phyloP scores from a whole-genome alignment of 352 stramenopile genomes.

The Saprolegnia parasitica region DNA sequence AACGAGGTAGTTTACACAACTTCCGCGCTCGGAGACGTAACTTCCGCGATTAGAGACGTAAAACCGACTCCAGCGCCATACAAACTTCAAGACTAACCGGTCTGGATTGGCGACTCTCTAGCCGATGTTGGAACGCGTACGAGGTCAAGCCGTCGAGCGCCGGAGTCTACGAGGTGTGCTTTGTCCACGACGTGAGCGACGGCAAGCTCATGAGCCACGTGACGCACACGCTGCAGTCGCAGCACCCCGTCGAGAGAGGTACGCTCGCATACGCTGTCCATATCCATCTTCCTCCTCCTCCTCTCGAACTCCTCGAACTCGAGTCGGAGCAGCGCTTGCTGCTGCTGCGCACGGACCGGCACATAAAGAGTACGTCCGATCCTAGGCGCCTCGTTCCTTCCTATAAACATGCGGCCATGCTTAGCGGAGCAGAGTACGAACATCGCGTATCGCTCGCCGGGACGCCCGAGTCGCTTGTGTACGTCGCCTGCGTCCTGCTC shows the following conservation, averaged over 20 bases:
- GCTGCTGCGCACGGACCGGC: constrained; percentile 65
- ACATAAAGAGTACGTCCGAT: constrained; percentile 52
- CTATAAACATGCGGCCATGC: constrained; percentile 15
- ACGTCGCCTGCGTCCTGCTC: constrained; percentile 59
- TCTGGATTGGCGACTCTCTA: no score
- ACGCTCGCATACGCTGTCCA: neutral
- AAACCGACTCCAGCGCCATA: no score
- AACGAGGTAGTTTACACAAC: no score
- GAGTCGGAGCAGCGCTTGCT: constrained; percentile 74
- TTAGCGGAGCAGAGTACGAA: constrained; percentile 72
- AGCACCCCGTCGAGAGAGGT: constrained; percentile 76
- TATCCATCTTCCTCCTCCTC: neutral
- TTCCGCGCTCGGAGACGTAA: no score
- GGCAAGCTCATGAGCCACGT: constrained; percentile 77
- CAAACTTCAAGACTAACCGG: no score
- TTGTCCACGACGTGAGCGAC: constrained; percentile 64
- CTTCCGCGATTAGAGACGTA: no score
- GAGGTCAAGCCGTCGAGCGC: constrained; percentile 36
- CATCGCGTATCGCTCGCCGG: constrained; percentile 71
- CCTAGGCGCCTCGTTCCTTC: neutral
- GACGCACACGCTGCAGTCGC: constrained; percentile 70
- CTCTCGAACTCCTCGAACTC: constrained; percentile 62
- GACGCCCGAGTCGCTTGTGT: constrained; percentile 61
- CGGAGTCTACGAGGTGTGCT: constrained; percentile 70
- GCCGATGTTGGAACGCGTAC: no score